Evolutionary conservation across 192 early-diverging fungal species (phyloP).

Genomic region (Bifiguratus adelaidae): DNA sequence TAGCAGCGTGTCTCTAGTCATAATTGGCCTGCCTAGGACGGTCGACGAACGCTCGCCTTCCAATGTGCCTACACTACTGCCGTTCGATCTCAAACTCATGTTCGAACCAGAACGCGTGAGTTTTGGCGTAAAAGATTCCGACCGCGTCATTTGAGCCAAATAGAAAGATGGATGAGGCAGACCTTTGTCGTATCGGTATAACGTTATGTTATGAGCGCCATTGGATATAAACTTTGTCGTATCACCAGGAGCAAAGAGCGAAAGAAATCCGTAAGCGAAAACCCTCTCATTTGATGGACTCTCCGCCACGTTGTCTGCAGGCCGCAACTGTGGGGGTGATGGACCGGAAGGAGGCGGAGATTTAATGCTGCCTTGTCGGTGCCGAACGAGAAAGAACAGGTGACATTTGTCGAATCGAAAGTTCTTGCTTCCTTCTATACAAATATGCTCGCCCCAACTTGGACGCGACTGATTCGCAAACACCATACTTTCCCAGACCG

Average conservation of each 20-base stretch:
- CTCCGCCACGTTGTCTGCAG: not conserved
- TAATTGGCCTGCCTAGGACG: not conserved
- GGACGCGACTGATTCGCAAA: conserved; percentile 50
- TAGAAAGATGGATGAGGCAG: conserved; percentile 29
- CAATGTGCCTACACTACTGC: not conserved
- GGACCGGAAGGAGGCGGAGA: not conserved
- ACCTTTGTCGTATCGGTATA: conserved; percentile 53
- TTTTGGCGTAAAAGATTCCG: no score
- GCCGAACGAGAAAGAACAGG: conserved; percentile 45
- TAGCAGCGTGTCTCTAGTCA: conserved; percentile 30
- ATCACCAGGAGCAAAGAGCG: conserved; percentile 35
- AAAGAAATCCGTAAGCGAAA: conserved; percentile 49
- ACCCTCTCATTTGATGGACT: conserved; percentile 17
- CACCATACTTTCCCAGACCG: conserved; percentile 43
- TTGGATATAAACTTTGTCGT: conserved; percentile 45
- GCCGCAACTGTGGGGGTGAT: not conserved
- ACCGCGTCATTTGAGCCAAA: no score
- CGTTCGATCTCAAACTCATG: no score
- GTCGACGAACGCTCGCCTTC: not conserved
- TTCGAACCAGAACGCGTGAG: no score
- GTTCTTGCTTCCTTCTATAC: conserved; percentile 38
- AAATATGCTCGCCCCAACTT: conserved; percentile 51
- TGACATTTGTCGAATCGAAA: conserved; percentile 45
- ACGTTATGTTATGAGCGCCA: conserved; percentile 36
- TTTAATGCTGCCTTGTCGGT: conserved; percentile 9